Evolutionary conservation across 1,284 basidiomycete species (phyloP).

Genomic region (Hemileia vastatrix): DNA sequence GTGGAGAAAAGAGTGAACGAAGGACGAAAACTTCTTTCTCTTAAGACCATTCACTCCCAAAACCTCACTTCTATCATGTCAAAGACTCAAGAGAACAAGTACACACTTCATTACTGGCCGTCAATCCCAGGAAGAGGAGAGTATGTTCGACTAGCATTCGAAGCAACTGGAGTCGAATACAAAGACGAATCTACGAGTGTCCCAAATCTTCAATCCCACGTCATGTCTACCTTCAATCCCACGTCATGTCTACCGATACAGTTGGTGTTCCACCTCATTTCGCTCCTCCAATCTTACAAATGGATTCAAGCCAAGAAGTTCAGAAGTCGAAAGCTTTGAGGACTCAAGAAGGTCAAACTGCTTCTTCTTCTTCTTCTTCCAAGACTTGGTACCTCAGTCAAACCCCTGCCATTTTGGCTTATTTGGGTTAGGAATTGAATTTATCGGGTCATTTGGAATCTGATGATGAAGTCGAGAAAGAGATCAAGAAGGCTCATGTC

Average conservation of each 20-base stretch:
- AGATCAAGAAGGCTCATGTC: constrained; percentile 29
- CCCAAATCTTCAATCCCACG: constrained; percentile 5
- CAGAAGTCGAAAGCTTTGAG: constrained; percentile 3
- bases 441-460: constrained; percentile 28
- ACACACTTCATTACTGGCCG: constrained; percentile 29
- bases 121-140: constrained; percentile 37
- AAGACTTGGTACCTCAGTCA: constrained; percentile 31
- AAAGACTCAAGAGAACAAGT: neutral
- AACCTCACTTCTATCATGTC: no score
- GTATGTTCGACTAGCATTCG: constrained; percentile 35
- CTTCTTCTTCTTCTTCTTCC: neutral
- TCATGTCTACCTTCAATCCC: neutral
- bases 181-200: constrained; percentile 28
- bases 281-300: constrained; percentile 33
- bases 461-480: constrained; percentile 22
- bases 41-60: no score
- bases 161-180: constrained; percentile 25
- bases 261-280: constrained; percentile 27
- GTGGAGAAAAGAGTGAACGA: no score
- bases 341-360: constrained; percentile 2
- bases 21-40: no score
- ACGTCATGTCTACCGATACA: constrained; percentile 4
- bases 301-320: constrained; percentile 8
- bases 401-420: constrained; percentile 33
- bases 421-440: constrained; percentile 32